Evolutionary conservation across 1,139 yeast species (phyloP), one percentile per base, ranked within the genome.

Genomic region (Kodamaea sp.): DNA sequence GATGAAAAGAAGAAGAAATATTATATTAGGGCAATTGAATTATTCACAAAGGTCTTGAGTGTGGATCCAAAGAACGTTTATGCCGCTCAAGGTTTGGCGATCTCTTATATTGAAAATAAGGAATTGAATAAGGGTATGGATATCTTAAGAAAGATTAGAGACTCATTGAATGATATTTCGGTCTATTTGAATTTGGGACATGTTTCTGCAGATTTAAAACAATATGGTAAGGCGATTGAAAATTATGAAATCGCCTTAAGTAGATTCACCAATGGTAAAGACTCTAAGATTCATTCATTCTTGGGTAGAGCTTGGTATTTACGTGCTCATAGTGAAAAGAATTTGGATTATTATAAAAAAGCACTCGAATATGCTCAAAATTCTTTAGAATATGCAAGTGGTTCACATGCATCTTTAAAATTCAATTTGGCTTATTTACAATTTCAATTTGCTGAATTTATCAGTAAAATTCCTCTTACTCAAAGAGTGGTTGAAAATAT

Each of bases 11-110:
- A 81, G 47, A 83, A 81, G 50, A 86, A 84, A 49, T 84, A 89
- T 42, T 90, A 84, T 56, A 71, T 83, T 36, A 79, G 95, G 62
- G 96, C 97, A 10, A 85, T 90, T 20, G 97, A 92, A 60, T 69
- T 90, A 41, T 92, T 82, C 59, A 85, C 89, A 52, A 92, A 92
- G 62, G 97, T 89, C 1, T 68, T 94, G 42, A 82, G 85, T 36
- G 69, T 89, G 28, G 98, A 92, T 63, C 78, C 92, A 5, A 73
- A 77, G 49, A 88, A 92, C 58, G 95, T 92, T 1, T 92, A 84
- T 65, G 99, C 97, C 2, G 98, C 98, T 1, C 98, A 92, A 62
- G 99, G 99, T 38, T 74, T 94, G 47, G 98, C 97, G 1, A 89
- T 92, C 39, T 80, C 90, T 8, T 85, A 88, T 60, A 95, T 95